Conservation (phyloP, 108 stramenopile genomes). For the Poteriospumella lacustris region DNA sequence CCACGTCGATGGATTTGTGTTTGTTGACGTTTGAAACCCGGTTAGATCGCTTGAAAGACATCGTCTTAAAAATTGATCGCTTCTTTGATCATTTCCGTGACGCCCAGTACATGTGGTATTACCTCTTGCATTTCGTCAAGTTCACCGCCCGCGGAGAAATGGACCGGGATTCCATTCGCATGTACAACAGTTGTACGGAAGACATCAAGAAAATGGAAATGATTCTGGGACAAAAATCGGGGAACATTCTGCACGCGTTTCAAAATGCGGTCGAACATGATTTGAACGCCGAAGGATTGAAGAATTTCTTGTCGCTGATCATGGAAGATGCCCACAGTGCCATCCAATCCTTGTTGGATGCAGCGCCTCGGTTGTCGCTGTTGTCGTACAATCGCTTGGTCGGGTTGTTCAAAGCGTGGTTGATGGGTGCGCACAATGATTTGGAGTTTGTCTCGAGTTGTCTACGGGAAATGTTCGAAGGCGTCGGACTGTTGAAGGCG, state of each 20-base stretch:
- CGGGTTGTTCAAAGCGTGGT: constrained; percentile 2
- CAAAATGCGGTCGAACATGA: not conserved
- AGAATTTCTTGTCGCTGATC: not conserved
- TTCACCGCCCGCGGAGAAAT: not conserved
- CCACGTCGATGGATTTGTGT: constrained; percentile 17
- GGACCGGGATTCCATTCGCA: not conserved
- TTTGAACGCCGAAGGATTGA: not conserved
- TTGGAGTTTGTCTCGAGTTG: not conserved
- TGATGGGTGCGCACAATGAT: constrained; percentile 1
- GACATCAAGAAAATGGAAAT: constrained; percentile 23
- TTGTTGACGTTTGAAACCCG: not conserved
- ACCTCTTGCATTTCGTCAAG: constrained; percentile 20
- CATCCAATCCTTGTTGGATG: constrained; percentile 13
- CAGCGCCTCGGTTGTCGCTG: not conserved
- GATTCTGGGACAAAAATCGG: not conserved
- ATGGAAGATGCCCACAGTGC: not conserved
- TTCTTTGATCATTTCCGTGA: not conserved
- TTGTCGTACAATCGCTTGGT: not conserved
- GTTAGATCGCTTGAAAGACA: not conserved
- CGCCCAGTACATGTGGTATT: not conserved
- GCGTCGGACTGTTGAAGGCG: not conserved
- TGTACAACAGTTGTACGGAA: constrained; percentile 20
- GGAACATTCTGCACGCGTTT: constrained; percentile 1
- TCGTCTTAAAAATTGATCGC: not conserved
- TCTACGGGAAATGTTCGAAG: constrained; percentile 12